Percentiles rank a stretch among this genome's conserved stretches.
These are phyloP conservation scores for Eimeria necatrix DNA, from an alignment of 169 alveolate species.

Conservation along the genomic window DNA sequence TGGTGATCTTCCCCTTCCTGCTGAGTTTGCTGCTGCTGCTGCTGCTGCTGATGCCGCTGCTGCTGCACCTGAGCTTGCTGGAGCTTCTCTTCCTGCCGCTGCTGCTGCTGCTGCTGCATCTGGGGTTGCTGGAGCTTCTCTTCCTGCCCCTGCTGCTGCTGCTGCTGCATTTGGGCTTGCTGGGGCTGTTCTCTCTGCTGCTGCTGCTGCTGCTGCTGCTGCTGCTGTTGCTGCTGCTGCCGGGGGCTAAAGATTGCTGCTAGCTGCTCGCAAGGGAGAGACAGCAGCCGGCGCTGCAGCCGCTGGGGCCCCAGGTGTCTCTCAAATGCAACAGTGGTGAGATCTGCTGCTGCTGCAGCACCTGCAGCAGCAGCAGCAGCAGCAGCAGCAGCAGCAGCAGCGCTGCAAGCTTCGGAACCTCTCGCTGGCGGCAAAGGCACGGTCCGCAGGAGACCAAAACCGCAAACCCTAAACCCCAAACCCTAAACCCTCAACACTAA, in stretches of 20 bases:
- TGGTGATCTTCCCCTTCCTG: too few relatives aligned
- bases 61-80: too few relatives aligned
- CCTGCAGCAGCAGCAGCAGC: conserved; percentile 21
- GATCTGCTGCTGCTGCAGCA: conserved; percentile 3
- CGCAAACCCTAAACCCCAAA: not conserved
- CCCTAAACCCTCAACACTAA: not conserved
- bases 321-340: conserved; percentile 13
- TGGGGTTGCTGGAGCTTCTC: not conserved
- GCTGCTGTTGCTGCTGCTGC: conserved; percentile 1
- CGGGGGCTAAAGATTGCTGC: not conserved
- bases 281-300: conserved; percentile 34
- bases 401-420: not conserved
- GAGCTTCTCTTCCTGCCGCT: too few relatives aligned
- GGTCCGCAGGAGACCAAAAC: not conserved
- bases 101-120: not conserved
- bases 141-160: not conserved
- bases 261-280: not conserved
- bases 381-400: not conserved
- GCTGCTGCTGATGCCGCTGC: too few relatives aligned
- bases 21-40: too few relatives aligned
- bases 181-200: not conserved
- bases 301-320: conserved; percentile 39
- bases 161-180: not conserved
- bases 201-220: conserved; percentile 25
- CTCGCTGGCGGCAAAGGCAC: not conserved